Evolutionary conservation across 192 early-diverging fungal genomes (phyloP), one percentile per base, ranked within the genome.

Genomic region (Globomyces pollinis-pini): DNA sequence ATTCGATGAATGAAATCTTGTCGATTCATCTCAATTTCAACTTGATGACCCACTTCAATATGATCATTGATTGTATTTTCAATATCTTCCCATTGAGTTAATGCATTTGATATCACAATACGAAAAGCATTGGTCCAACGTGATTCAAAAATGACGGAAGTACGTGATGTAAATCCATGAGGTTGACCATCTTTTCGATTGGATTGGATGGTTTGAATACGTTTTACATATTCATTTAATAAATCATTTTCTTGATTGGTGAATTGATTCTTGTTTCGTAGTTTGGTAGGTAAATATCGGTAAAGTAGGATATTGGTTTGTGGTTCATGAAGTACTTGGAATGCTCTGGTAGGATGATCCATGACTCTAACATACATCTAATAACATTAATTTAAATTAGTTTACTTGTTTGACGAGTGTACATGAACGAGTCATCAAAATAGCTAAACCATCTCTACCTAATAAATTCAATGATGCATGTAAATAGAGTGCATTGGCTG

Each of bases 391-490:
- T n/a, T n/a, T n/a, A n/a, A n/a, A n/a, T n/a, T n/a, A n/a, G n/a
- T n/a, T n/a, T n/a, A n/a, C n/a, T 63, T 80, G 76, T 16, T 70
- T 42, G 13, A 74, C 76, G 11, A 76, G 66, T 6, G 73, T 75
- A 5, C 66, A 70, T 31, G 59, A 60, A 9, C 73, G 65, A 28
- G 75, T 78, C 16, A 78, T 68, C 38, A 79, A 58, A 38, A 66
- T 56, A 66, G 89, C 59, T 55, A 86, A 74, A 47, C 86, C 69
- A 38, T 76, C 67, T n/a, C 67, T 57, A 3, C 79, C 79, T 1
- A 81, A 38, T 7, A 81, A 53, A 49, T 61, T 34, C 30, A 81
- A 51, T 15, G 64, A 69, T 1, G 79, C 79, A 50, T 81, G 79
- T 2, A 81, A 60, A 51, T 81, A 71, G 15, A 81, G 56, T 20